Percentiles rank a stretch among this genome's conserved stretches.
phyloP scores from a whole-genome alignment of 495 filamentous ascomycete species.

The Penicillium psychrofluorescens region DNA sequence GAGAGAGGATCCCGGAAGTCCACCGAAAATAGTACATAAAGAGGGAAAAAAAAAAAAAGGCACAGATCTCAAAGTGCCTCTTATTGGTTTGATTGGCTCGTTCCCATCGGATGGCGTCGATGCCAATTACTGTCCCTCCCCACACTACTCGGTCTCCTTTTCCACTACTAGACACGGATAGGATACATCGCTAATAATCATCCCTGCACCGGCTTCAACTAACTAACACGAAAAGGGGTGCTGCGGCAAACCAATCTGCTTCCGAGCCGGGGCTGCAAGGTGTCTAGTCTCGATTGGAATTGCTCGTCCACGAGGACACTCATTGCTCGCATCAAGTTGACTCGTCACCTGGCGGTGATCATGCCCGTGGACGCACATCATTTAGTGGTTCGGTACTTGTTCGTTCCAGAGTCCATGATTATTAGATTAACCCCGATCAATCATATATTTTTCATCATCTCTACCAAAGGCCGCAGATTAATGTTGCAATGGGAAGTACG shows the following conservation, averaged over 20 bases:
- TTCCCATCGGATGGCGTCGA: conserved; percentile 11
- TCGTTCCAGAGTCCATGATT: no score
- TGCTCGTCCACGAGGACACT: conserved; percentile 15
- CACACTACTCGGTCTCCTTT: conserved; percentile 2
- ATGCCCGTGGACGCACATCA: no score
- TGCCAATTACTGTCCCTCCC: conserved; percentile 14
- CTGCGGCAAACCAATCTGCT: background rate
- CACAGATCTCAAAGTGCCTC: background rate
- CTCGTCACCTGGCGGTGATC: conserved; percentile 4
- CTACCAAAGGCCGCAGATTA: no score
- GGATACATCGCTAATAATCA: no score
- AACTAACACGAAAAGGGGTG: no score
- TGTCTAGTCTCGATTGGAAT: conserved; percentile 24
- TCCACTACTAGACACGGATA: background rate
- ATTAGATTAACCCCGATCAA: no score
- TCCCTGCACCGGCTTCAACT: no score
- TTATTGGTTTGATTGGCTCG: conserved; percentile 9
- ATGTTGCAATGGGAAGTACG: no score
- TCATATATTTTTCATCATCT: no score
- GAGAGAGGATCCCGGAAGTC: background rate
- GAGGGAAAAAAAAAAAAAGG: background rate
- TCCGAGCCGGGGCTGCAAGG: conserved; percentile 15
- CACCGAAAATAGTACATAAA: background rate
- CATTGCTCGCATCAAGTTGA: background rate
- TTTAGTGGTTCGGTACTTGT: no score